Evolutionary conservation across 2,329 filamentous ascomycete species (phyloP).

Genomic region (Colletotrichum eleusines): DNA sequence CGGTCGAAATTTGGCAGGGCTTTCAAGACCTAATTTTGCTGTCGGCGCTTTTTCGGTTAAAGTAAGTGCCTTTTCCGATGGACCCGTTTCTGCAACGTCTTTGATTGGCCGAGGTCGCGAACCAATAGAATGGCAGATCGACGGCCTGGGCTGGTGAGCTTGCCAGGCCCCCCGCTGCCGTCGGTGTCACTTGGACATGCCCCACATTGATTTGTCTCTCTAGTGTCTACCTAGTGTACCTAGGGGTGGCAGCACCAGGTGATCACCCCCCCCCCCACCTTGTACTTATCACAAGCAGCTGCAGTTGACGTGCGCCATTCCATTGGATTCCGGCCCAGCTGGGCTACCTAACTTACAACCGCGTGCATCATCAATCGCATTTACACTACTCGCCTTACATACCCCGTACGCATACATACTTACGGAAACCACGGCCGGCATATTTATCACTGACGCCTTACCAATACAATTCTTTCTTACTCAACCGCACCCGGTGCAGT

Average conservation of each 20-base stretch:
- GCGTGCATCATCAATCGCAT: slow-evolving; percentile 34
- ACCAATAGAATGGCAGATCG: slow-evolving; percentile 30
- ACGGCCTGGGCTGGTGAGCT: slow-evolving; percentile 5
- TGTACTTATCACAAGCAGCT: slow-evolving; percentile 29
- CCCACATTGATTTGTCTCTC: slow-evolving; percentile 38
- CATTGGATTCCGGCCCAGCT: slow-evolving; percentile 33
- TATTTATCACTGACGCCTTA: slow-evolving; percentile 30
- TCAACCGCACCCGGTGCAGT: background rate
- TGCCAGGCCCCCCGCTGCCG: slow-evolving; percentile 25
- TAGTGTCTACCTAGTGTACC: no score
- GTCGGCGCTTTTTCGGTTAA: slow-evolving; percentile 34
- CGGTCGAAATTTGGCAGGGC: slow-evolving; percentile 40
- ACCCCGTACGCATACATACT: slow-evolving; percentile 19
- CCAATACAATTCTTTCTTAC: slow-evolving; percentile 19
- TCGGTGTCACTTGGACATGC: slow-evolving; percentile 24
- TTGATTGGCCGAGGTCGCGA: slow-evolving; percentile 20
- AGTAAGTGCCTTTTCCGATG: slow-evolving; percentile 5
- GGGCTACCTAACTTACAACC: slow-evolving; percentile 7
- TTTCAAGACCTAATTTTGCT: slow-evolving; percentile 40
- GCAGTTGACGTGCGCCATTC: slow-evolving; percentile 33
- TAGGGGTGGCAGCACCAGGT: slow-evolving; percentile 18
- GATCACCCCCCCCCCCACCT: slow-evolving; percentile 40
- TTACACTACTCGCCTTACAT: slow-evolving; percentile 11
- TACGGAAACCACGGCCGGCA: slow-evolving; percentile 27
- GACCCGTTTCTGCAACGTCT: background rate